Base-by-base conservation (phyloP, 345 rosid genomes). In the Euphorbia pulcherrima region DNA sequence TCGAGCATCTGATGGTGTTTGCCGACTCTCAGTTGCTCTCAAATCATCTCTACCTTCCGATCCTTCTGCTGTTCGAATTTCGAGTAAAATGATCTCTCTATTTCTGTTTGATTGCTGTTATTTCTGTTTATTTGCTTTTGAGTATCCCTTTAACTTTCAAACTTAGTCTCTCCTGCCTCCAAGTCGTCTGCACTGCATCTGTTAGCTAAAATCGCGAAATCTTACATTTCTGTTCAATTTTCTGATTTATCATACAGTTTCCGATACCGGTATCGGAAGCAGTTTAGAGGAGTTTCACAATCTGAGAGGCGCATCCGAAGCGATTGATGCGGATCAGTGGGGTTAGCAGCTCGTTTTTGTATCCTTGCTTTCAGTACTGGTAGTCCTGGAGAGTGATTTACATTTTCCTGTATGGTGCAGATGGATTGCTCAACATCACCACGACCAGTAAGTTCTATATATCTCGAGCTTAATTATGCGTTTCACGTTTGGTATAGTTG, bases 191-290 rank as follows among this genome's bases (percentile, higher is more conserved):
- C 14, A 21, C 13, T 21, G 1, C 23, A n/a, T 18, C 2, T 28
- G 23, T 53, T 53, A 7, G 57, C 28, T 24, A 59, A 29, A 6
- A 17, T 30, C 12, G 21, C 62, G 29, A 58, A 60, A 3, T 53
- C 57, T 20, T 53, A 44, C 14, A 1, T 59, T 6, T 59, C 35
- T 0, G 5, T 30, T 58, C 17, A 12, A 4, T 27, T 26, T 63
- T 24, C 20, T 23, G 8, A 20, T 50, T 68, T 20, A n/a, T 53
- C 37, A 5, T 39, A 59, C 73, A 90, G 98, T 92, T 69, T 68
- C 97, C 27, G 97, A 90, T 72, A 92, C 98, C 0, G 98, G 92
- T 2, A 64, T 73, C 2, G 90, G 92, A 50, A 83, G 86, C 77
- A 75, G 75, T 37, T 75, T 83, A 81, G 90, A 82, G 65, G 96